Conservation (phyloP, 129 eudicot species). For the Pittosporum tobira region DNA sequence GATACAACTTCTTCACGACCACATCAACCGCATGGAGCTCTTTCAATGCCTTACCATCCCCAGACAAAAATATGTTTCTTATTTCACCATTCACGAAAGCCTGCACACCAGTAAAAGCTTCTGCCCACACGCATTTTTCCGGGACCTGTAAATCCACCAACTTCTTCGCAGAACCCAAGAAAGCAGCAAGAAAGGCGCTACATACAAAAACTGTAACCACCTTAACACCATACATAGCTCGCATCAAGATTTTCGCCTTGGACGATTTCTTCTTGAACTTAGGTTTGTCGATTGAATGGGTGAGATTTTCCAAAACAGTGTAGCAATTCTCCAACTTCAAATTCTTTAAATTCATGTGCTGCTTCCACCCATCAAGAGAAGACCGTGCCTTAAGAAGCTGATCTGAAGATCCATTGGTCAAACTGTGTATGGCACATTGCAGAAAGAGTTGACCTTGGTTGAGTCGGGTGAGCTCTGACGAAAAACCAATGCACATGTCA, state of each 20-base stretch:
- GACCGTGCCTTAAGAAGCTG: slow-evolving; percentile 48
- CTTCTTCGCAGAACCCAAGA: slow-evolving; percentile 62
- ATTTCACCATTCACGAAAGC: slow-evolving; percentile 41
- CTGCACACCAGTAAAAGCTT: slow-evolving; percentile 59
- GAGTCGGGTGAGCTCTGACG: slow-evolving; percentile 61
- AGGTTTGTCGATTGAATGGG: slow-evolving; percentile 53
- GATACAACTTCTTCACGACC: slow-evolving; percentile 44
- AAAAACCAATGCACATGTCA: slow-evolving; percentile 81
- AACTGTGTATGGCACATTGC: slow-evolving; percentile 42
- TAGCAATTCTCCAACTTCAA: slow-evolving; percentile 56
- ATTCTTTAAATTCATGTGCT: slow-evolving; percentile 46
- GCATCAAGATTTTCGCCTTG: slow-evolving; percentile 77
- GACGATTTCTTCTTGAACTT: slow-evolving; percentile 79
- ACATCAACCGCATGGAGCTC: slow-evolving; percentile 59
- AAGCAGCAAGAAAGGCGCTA: slow-evolving; percentile 57
- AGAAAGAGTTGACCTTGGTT: slow-evolving; percentile 74
- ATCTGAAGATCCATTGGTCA: slow-evolving; percentile 37
- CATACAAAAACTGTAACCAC: slow-evolving; percentile 68
- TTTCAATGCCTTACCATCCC: slow-evolving; percentile 36
- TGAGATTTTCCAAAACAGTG: slow-evolving; percentile 41
- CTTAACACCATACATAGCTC: slow-evolving; percentile 86
- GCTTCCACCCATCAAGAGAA: slow-evolving; percentile 75
- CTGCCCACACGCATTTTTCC: slow-evolving; percentile 59
- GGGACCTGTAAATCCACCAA: slow-evolving; percentile 52
- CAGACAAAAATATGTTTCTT: slow-evolving; percentile 33